These are phyloP conservation scores for Sporothrix pallida DNA, from an alignment of 2,329 filamentous ascomycete genomes.

Conservation along the genomic window DNA sequence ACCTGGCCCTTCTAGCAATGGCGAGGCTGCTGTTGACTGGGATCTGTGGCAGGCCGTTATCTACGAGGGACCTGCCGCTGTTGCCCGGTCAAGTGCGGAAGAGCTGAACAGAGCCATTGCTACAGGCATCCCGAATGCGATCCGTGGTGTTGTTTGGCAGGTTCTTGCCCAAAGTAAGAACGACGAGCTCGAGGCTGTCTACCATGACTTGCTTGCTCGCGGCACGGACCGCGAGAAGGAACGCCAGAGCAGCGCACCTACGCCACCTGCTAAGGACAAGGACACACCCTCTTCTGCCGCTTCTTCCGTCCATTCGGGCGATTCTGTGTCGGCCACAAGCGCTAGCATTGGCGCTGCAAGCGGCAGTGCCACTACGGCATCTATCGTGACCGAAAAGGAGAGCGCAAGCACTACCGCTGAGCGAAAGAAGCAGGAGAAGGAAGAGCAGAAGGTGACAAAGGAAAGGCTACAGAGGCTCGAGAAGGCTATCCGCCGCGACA, in stretches of 20 bases:
- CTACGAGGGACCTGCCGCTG: constrained; percentile 87
- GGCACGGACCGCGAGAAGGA: constrained; percentile 82
- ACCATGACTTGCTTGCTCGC: constrained; percentile 77
- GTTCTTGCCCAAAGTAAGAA: constrained; percentile 95
- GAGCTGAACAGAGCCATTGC: constrained; percentile 91
- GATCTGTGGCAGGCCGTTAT: constrained; percentile 97
- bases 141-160: constrained; percentile 98
- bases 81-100: constrained; percentile 84
- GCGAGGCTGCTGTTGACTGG: constrained; percentile 83
- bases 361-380: constrained; percentile 12
- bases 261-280: constrained; percentile 69
- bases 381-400: constrained; percentile 56
- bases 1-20: constrained; percentile 72
- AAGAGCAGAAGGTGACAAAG: constrained; percentile 59
- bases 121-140: constrained; percentile 89
- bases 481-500: constrained; percentile 86
- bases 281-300: constrained; percentile 74
- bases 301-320: constrained; percentile 82
- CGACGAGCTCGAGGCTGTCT: constrained; percentile 84
- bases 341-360: constrained; percentile 44
- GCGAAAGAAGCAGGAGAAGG: constrained; percentile 78
- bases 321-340: constrained; percentile 54
- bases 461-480: constrained; percentile 74
- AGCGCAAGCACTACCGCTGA: constrained; percentile 69
- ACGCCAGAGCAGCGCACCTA: constrained; percentile 59